Base-by-base conservation (phyloP, 2,329 filamentous ascomycete genomes). In the Phialophora verrucosa region DNA sequence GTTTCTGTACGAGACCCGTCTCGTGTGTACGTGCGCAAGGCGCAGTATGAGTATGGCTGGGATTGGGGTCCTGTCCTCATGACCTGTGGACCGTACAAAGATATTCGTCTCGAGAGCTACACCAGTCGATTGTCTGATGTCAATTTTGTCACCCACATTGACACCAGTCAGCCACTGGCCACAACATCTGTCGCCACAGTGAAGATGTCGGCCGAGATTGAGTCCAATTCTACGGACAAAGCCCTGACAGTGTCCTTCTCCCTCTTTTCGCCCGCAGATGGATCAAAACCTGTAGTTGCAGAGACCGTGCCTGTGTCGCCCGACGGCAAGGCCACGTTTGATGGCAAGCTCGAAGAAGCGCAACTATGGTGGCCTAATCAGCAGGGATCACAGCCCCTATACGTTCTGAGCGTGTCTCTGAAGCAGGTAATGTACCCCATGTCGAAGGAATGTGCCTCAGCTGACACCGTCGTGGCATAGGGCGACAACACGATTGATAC, bases 11-110 rank as follows among this genome's bases (percentile, higher is more conserved):
- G 62, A 44, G 62, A 53, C 47, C 49, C 44, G 4, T 27, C 20
- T 7, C 59, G 67, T 32, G 55, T 85, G 10, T 82, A 82, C 4
- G 83, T 87, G 0, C 79, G 88, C 11, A 90, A 90, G 73, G 85
- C 87, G 0, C 88, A 90, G 51, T 65, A 57, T n/a, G 58, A 65
- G 20, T 65, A 50, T 86, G 87, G 88, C 6, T 91, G 88, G 88
- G 88, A 91, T 72, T 90, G 88, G 88, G 88, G 88, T 0, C 88
- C 88, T 0, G 81, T 88, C 8, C 71, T 90, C 51, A 82, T 88
- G 76, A 87, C 86, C 0, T 83, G 82, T 6, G 88, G 88, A 0
- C 85, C 87, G 2, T 93, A 90, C 89, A 84, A 86, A 66, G 84
- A 87, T 2, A 82, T 92, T 1, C 82, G 82, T n/a, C 75, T 93